Percentiles rank a stretch among this genome's conserved stretches.
These are phyloP conservation scores for Verticillium longisporum DNA, from an alignment of 2,329 filamentous ascomycete genomes.

Conservation along the genomic window DNA sequence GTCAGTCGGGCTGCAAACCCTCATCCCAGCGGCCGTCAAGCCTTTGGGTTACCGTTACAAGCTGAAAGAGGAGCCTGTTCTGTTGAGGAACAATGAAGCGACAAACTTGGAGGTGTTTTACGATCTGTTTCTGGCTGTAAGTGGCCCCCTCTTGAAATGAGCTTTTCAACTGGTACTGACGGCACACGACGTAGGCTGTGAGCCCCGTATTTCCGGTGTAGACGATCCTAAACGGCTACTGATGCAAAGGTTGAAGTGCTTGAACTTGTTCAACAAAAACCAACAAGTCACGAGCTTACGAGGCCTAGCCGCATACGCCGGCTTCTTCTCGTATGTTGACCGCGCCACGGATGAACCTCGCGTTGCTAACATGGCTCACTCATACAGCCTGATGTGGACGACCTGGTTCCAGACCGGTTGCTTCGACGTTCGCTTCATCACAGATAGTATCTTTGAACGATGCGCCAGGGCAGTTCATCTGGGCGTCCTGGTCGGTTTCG, in stretches of 20 bases:
- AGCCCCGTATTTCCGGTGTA: too few relatives aligned
- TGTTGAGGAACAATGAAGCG: constrained; percentile 5
- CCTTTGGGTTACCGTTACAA: neutral
- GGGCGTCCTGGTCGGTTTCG: constrained; percentile 58
- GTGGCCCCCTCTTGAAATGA: neutral
- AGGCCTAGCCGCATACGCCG: constrained; percentile 18
- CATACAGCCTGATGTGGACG: constrained; percentile 64
- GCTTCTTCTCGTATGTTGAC: constrained; percentile 23
- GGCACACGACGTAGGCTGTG: too few relatives aligned
- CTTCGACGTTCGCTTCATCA: constrained; percentile 59
- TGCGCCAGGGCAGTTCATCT: constrained; percentile 52
- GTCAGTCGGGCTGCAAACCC: neutral
- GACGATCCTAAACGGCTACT: too few relatives aligned
- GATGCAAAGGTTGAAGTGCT: neutral
- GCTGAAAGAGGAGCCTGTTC: constrained; percentile 23
- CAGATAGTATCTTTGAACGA: constrained; percentile 57
- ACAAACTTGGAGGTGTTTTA: constrained; percentile 27
- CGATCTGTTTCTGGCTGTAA: constrained; percentile 26
- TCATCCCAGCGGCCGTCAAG: neutral
- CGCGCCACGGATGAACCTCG: too few relatives aligned
- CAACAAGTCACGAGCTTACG: neutral
- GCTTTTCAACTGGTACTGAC: too few relatives aligned
- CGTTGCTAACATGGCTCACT: too few relatives aligned
- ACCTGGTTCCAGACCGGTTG: constrained; percentile 59
- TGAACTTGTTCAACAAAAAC: neutral